Base-by-base conservation (phyloP, 83 land plant species). In the Picea abies region DNA sequence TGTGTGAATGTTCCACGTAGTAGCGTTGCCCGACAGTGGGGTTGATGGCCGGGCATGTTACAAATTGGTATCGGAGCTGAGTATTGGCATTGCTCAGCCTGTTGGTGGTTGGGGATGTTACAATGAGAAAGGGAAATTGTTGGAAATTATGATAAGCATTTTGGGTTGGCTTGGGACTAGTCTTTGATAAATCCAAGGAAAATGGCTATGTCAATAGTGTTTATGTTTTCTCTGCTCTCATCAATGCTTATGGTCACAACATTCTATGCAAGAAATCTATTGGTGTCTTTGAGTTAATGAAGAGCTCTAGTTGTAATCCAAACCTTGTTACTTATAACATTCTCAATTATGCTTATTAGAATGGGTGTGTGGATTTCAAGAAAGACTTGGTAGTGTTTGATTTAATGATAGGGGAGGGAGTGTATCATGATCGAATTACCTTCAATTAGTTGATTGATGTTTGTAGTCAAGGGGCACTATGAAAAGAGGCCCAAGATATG, bases 341-440 rank as follows among this genome's bases (percentile, higher is more conserved):
- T 6, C 84, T 97, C 67, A 97, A 95, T 80, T 98, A 97, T 85
- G 98, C 99, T 4, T 95, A 98, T 85, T 94, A 89, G 14, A 97
- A 94, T 83, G 97, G 99, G 2, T 97, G 96, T 1, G 93, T 85
- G 22, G 94, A 93, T 17, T 86, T 90, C 66, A 84, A 84, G n/a
- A 78, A 85, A 79, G 96, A 95, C 0, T 63, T 87, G 2, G 87
- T 62, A 23, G 80, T 29, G 29, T 29, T 29, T 29, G 29, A 29
- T 29, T 29, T 29, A 29, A 29, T 0, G 29, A 29, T 29, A 29
- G 29, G 29, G 29, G 29, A 29, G 29, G 29, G 1, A 29, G 29
- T 29, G 29, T 29, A 29, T 29, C 29, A 29, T 29, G 29, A 29
- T 29, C 29, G 29, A 29, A 29, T 29, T 29, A 29, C 29, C 29